Percentiles rank a stretch among this genome's conserved stretches.
These are phyloP conservation scores for Dryas integrifolia DNA, from an alignment of 331 rosid species.

Conservation along the genomic window DNA sequence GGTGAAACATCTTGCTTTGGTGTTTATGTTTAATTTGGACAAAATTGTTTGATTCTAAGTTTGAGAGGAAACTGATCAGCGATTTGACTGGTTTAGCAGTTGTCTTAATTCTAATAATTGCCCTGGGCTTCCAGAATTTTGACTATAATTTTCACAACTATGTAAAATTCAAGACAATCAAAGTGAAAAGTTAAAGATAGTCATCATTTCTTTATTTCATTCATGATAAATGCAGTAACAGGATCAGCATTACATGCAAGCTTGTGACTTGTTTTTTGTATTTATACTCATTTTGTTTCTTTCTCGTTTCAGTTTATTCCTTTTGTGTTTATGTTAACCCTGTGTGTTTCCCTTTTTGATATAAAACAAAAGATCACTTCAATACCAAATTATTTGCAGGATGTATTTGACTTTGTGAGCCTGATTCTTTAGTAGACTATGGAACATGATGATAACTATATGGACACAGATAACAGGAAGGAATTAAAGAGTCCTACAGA, in stretches of 20 bases:
- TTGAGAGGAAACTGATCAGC: too few species aligned
- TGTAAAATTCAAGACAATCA: too few species aligned
- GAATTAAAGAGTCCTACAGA: constrained; percentile 23
- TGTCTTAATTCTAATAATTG: too few species aligned
- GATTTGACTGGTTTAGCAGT: too few species aligned
- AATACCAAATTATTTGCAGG: constrained; percentile 17
- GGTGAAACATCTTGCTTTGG: too few species aligned
- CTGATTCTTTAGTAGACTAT: constrained; percentile 24
- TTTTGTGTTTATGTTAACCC: background rate
- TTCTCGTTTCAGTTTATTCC: background rate
- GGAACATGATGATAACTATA: constrained; percentile 27
- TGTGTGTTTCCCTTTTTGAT: background rate
- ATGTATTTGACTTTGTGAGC: background rate
- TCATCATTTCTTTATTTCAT: background rate
- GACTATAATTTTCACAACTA: too few species aligned
- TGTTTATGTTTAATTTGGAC: too few species aligned
- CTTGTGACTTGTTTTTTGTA: background rate
- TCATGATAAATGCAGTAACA: background rate
- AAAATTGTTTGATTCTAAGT: too few species aligned
- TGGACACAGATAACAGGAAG: constrained; percentile 3
- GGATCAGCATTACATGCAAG: background rate
- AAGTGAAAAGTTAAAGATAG: too few species aligned
- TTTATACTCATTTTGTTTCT: background rate
- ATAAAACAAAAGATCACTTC: background rate
- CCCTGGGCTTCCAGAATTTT: too few species aligned